Conservation (phyloP, 177 flowering plant genomes). For the Vitis hybrid region DNA sequence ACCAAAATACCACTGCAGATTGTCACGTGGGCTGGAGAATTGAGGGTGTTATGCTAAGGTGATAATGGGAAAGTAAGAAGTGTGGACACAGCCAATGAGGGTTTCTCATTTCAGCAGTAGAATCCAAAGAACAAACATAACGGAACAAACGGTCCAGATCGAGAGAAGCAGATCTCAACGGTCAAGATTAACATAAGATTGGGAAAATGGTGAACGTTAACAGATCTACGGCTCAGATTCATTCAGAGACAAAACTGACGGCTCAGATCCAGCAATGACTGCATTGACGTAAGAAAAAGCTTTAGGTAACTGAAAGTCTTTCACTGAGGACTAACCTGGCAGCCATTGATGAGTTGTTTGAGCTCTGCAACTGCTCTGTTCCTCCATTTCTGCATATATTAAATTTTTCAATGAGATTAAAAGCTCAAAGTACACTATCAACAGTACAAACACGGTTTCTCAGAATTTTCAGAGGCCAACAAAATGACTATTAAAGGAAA, state of each 20-base stretch:
- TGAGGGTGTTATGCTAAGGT: background rate
- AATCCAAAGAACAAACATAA: slow-evolving; percentile 21
- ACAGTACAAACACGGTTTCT: too few relatives aligned
- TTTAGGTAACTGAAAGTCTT: background rate
- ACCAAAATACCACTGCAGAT: background rate
- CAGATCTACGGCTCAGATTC: slow-evolving; percentile 21
- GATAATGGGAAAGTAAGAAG: background rate
- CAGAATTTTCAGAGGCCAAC: too few relatives aligned
- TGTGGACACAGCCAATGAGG: slow-evolving; percentile 3
- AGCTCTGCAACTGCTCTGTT: slow-evolving; percentile 46
- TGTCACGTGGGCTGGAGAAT: background rate
- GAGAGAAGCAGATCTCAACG: slow-evolving; percentile 23
- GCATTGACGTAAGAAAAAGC: background rate
- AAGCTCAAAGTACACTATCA: too few relatives aligned
- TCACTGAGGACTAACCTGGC: slow-evolving; percentile 29
- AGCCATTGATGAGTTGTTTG: slow-evolving; percentile 49
- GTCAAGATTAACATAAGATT: slow-evolving; percentile 10
- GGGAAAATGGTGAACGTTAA: background rate
- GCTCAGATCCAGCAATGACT: slow-evolving; percentile 12
- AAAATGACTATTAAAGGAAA: too few relatives aligned
- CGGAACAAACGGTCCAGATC: slow-evolving; percentile 45
- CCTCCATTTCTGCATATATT: slow-evolving; percentile 18
- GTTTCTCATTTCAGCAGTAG: slow-evolving; percentile 4
- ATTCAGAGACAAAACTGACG: slow-evolving; percentile 6
- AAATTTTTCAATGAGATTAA: too few relatives aligned